Evolutionary conservation across 2,329 filamentous ascomycete species (phyloP).

Genomic region (Fusarium caatingaense): DNA sequence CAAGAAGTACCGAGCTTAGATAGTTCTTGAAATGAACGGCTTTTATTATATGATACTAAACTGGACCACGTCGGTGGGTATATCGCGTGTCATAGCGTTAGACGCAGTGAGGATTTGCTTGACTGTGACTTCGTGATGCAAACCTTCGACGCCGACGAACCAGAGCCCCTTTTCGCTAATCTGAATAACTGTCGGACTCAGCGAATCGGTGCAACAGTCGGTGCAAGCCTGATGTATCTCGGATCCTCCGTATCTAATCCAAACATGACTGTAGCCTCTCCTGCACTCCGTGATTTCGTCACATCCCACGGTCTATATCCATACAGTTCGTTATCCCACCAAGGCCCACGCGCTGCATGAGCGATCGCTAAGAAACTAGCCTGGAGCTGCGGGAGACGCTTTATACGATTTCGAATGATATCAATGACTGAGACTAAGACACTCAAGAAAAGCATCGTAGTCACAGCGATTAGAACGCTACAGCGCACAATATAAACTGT

Average conservation of each 20-base stretch:
- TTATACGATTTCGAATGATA: slow-evolving; percentile 27
- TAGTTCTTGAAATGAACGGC: not conserved
- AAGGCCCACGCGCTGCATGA: slow-evolving; percentile 29
- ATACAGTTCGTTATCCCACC: slow-evolving; percentile 36
- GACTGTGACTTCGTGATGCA: not conserved
- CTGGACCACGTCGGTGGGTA: not conserved
- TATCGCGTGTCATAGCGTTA: not conserved
- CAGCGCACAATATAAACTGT: slow-evolving; percentile 35
- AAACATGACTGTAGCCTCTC: slow-evolving; percentile 36
- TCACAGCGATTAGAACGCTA: slow-evolving; percentile 32
- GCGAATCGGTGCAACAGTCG: slow-evolving; percentile 29
- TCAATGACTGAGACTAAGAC: slow-evolving; percentile 32
- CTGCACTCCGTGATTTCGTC: slow-evolving; percentile 3
- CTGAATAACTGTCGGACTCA: not conserved
- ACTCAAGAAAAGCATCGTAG: slow-evolving; percentile 21
- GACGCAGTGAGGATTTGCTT: not conserved
- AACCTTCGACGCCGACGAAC: not conserved
- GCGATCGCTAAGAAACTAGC: slow-evolving; percentile 38
- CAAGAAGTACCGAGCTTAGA: no score
- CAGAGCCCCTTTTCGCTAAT: not conserved
- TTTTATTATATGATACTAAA: not conserved
- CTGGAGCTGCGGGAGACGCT: slow-evolving; percentile 31
- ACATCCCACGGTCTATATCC: slow-evolving; percentile 24
- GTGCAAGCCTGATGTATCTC: slow-evolving; percentile 36
- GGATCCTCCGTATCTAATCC: slow-evolving; percentile 30